A percentile compares a stretch with the other conserved stretches of the same genome.
These are phyloP conservation scores for Rutstroemia sydowiana DNA, from an alignment of 2,329 filamentous ascomycete genomes.

Conservation along the genomic window DNA sequence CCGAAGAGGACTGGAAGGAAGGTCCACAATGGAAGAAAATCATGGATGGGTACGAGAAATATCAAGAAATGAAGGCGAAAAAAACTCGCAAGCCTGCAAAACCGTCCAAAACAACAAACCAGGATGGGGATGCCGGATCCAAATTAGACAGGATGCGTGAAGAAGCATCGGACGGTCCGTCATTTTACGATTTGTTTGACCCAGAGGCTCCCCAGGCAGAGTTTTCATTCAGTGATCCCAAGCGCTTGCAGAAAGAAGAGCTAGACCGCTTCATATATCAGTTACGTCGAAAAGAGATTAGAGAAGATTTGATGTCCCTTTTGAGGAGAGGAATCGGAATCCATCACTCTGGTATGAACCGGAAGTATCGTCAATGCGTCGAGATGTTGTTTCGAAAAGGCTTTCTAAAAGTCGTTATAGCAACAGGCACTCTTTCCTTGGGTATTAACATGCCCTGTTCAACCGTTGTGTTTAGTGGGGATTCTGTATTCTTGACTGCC, in stretches of 20 bases:
- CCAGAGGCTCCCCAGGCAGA: slow-evolving; percentile 54
- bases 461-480: slow-evolving; percentile 69
- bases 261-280: slow-evolving; percentile 46
- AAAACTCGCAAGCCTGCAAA: slow-evolving; percentile 38
- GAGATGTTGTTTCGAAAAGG: slow-evolving; percentile 70
- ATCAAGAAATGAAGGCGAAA: slow-evolving; percentile 41
- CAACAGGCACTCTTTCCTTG: slow-evolving; percentile 67
- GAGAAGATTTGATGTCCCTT: slow-evolving; percentile 48
- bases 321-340: slow-evolving; percentile 64
- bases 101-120: slow-evolving; percentile 36
- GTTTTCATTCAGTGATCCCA: slow-evolving; percentile 60
- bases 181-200: slow-evolving; percentile 57
- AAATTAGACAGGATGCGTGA: slow-evolving; percentile 53
- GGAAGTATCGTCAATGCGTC: slow-evolving; percentile 64
- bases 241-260: slow-evolving; percentile 50
- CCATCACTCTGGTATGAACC: slow-evolving; percentile 75
- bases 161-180: slow-evolving; percentile 45
- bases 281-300: slow-evolving; percentile 43
- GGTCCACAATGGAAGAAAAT: slow-evolving; percentile 53
- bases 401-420: slow-evolving; percentile 62
- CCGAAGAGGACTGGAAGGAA: slow-evolving; percentile 51
- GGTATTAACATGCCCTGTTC: slow-evolving; percentile 83
- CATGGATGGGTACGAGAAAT: slow-evolving; percentile 50
- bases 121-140: slow-evolving; percentile 41
- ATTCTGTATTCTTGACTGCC: slow-evolving; percentile 65